A percentile compares a stretch with the other conserved stretches of the same genome.
Evolutionary conservation across 2,329 filamentous ascomycete species (phyloP).

Genomic region (Colletotrichum navitas): DNA sequence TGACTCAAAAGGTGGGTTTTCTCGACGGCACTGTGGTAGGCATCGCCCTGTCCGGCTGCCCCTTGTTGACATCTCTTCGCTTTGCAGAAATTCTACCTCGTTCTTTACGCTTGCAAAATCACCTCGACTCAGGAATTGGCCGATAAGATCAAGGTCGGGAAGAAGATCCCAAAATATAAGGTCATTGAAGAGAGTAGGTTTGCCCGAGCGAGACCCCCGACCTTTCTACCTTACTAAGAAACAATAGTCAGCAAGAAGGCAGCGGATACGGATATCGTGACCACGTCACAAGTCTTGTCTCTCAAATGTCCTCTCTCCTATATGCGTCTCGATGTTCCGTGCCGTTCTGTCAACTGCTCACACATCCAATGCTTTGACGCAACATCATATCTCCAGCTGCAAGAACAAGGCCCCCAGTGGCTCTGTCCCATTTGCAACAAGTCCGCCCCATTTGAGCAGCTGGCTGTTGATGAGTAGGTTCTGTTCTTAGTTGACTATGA

Average conservation of each 20-base stretch:
- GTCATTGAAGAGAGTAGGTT: constrained; percentile 86
- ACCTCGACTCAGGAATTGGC: constrained; percentile 80
- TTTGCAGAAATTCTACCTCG: constrained; percentile 77
- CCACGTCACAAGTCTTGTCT: constrained; percentile 89
- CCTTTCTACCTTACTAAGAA: constrained; percentile 43
- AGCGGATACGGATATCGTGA: constrained; percentile 88
- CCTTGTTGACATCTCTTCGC: constrained; percentile 36
- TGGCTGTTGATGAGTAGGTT: constrained; percentile 88
- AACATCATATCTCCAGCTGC: constrained; percentile 89
- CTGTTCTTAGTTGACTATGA: not conserved
- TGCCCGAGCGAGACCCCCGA: not conserved
- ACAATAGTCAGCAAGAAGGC: constrained; percentile 80
- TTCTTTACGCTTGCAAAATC: constrained; percentile 81
- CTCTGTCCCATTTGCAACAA: constrained; percentile 95
- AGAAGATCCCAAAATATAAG: constrained; percentile 81
- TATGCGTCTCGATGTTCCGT: constrained; percentile 82
- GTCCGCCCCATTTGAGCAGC: constrained; percentile 79
- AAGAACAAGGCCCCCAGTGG: constrained; percentile 98
- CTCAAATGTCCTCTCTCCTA: constrained; percentile 94
- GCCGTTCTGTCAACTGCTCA: constrained; percentile 82
- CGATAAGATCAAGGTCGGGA: constrained; percentile 72
- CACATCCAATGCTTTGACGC: constrained; percentile 98
- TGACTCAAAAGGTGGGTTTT: constrained; percentile 83
- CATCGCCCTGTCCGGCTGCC: constrained; percentile 19
- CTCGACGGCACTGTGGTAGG: constrained; percentile 38